Base-by-base conservation (phyloP, 2,329 filamentous ascomycete species). In the Parascedosporium putredinis region DNA sequence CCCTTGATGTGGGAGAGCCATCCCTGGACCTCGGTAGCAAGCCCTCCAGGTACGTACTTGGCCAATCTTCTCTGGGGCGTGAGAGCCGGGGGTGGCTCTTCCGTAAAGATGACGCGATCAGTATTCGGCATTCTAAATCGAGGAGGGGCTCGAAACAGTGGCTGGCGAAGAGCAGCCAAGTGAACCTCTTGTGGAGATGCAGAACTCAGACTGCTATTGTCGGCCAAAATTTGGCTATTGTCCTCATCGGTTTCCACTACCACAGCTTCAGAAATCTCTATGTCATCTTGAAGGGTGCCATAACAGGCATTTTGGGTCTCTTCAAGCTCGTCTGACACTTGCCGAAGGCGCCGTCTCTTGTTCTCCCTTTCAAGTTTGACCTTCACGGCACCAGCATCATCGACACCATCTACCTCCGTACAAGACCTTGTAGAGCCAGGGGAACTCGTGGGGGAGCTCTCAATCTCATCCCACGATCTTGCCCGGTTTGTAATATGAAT, bases 21-120 rank as follows among this genome's bases (percentile, higher is more conserved):
- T 10, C 62, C 61, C 52, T 71, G 68, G 3, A 71, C 56, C 47
- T 63, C 62, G 2, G 65, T 62, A 2, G 68, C 67, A 18, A 70
- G 55, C 0, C 68, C 68, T 20, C 64, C 62, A 5, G 62, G 40
- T 1, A 70, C 27, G 24, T 68, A 71, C 49, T 57, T 63, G 10
- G 53, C 58, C 14, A 66, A 64, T 3, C 52, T 50, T 1, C 62
- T 61, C 51, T 64, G 66, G 2, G 66, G 67, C 2, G 67, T 67
- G 42, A 68, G 67, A 14, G 59, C 57, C 7, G 55, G 51, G 3
- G 62, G 58, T 14, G 62, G 51, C 6, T 58, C 55, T 25, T 50
- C 40, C 4, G 36, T 5, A 12, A 33, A 23, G 27, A 5, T 2
- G 18, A 25, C 12, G 3, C 16, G 3, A 6, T 29, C 31, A 1